Evolutionary conservation across 306 rosid genomes (phyloP), one percentile per base, ranked within the genome.

Genomic region (Inga oerstediana): DNA sequence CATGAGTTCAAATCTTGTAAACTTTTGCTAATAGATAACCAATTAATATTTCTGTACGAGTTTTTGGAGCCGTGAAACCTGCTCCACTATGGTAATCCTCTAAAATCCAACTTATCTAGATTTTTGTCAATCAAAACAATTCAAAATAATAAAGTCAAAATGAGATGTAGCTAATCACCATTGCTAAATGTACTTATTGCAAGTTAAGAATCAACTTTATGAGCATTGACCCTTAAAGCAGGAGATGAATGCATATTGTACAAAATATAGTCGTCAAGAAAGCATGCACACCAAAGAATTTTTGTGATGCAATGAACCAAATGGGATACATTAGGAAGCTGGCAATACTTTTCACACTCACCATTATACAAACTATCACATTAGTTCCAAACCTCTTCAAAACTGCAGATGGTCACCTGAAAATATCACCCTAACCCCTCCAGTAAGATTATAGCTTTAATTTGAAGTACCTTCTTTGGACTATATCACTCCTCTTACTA

Each of bases 251-350:
- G 35, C 24, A 22, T 61, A 22, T 24, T 10, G 67, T 61, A 61
- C 27, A 61, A 61, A n/a, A 61, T 9, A 8, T 22, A n/a, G 10
- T 59, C n/a, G 8, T 66, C 20, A 34, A 34, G 37, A 34, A 66
- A 69, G 45, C 49, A 72, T 62, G 44, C 76, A 67, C 80, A 17
- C 20, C 30, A 30, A 61, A 45, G 15, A 76, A 70, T 62, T 2
- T 13, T 24, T 39, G 51, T 12, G 69, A 59, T n/a, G 80, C 32
- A 74, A 73, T 17, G 79, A 77, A 49, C 30, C 68, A 52, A 76
- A 80, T 9, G 72, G 74, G 68, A 54, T 54, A 41, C 43, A 8
- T 41, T 45, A 59, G 41, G 75, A 58, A 20, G 61, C 10, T 58
- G 64, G 13, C 22, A 62, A 81, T 76, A 80, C 35, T 6, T 41